A percentile compares a stretch with the other conserved stretches of the same genome.
phyloP scores from a whole-genome alignment of 2,329 filamentous ascomycete genomes.

The Trichothecium sympodiale region DNA sequence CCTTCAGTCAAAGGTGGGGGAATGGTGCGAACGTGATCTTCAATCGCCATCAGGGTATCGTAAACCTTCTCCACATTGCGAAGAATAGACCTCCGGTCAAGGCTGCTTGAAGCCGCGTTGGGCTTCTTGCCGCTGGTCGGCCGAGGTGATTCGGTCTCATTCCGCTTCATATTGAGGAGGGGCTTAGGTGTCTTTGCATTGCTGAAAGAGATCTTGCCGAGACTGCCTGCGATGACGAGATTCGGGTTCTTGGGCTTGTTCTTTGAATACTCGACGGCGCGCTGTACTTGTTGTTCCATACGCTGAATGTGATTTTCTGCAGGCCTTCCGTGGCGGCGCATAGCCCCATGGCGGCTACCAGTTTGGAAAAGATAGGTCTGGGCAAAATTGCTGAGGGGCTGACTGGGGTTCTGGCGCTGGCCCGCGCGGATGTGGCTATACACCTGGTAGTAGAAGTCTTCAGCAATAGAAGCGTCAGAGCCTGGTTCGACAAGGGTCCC shows the following conservation, averaged over 20 bases:
- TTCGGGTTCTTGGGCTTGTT: constrained; percentile 97
- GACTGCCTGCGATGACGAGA: constrained; percentile 86
- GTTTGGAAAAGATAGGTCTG: constrained; percentile 97
- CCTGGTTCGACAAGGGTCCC: constrained; percentile 75
- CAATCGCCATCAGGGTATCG: constrained; percentile 78
- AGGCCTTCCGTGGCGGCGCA: constrained; percentile 65
- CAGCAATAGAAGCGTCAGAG: constrained; percentile 68
- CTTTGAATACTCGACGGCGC: constrained; percentile 93
- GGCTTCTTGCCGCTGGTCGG: constrained; percentile 36
- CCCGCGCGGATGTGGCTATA: constrained; percentile 88
- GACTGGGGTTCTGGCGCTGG: constrained; percentile 80
- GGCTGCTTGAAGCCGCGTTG: constrained; percentile 29
- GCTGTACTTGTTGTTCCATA: constrained; percentile 98
- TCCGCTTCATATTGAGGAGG: constrained; percentile 86
- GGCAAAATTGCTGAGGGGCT: constrained; percentile 90
- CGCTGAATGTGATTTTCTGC: constrained; percentile 96
- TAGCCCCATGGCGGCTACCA: constrained; percentile 66
- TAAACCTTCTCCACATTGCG: constrained; percentile 86
- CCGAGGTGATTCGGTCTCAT: constrained; percentile 53
- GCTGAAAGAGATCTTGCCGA: constrained; percentile 98
- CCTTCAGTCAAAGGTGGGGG: constrained; percentile 49
- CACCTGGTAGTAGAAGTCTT: constrained; percentile 99
- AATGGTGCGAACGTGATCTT: constrained; percentile 79
- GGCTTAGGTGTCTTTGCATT: constrained; percentile 97
- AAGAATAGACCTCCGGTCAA: constrained; percentile 73